Evolutionary conservation across 2,329 filamentous ascomycete genomes (phyloP), one percentile per base, ranked within the genome.

Genomic region (Colletotrichum noveboracense): DNA sequence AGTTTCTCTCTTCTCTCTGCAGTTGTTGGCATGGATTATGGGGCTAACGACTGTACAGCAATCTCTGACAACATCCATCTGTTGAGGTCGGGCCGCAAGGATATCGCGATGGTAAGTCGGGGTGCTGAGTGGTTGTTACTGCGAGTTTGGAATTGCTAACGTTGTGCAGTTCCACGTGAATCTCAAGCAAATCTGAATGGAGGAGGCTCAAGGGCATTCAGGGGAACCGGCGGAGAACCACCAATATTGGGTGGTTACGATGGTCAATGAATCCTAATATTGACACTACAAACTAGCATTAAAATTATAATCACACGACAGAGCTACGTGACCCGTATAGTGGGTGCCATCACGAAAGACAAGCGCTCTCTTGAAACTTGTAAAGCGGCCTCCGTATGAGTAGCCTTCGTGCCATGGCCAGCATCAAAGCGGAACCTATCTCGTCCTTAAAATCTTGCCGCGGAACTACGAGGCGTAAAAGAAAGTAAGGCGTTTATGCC

Each of bases 51-150:
- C 26, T 26, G 26, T 26, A 26, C 36, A 86, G 85, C 80, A 18
- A 85, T 86, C 66, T 81, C 83, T 48, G 77, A 83, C n/a, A 82
- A 86, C 68, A 78, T 85, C 18, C 80, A 83, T 65, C 80, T 83
- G 36, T 67, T 85, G 34, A 79, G 79, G 66, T 78, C 78, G 28
- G 80, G 80, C 56, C 79, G 79, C 5, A 82, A 84, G 74, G 78
- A 79, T 21, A 71, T 83, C 18, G 79, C 81, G 72, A 80, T 84
- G 80, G 85, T 86, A 78, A 76, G 82, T 77, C 16, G 82, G 76
- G 12, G n/a, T 24, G 9, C 2, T 18, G 24, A 10, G 18, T 14
- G 10, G 0, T 18, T 28, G 24, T 58, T 13, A 1, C 9, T 12
- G 4, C 18, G 7, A 21, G 10, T 3, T 1, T 7, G 58, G 9